Conservation (phyloP, 495 filamentous ascomycete species). For the Lichenothelia convexa region DNA sequence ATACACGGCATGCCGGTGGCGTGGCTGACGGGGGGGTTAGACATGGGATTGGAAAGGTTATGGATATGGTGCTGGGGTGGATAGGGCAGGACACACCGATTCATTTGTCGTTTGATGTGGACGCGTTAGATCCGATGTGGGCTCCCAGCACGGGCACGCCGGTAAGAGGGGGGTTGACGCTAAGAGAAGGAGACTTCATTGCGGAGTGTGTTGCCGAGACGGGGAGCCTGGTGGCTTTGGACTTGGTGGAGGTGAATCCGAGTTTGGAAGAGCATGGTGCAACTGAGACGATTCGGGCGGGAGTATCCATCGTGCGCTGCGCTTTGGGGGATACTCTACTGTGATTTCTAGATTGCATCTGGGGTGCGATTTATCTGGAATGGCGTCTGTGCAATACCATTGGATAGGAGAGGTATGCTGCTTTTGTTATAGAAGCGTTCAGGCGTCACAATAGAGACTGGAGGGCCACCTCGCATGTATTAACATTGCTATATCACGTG, state of each 20-base stretch:
- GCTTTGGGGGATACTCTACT: constrained; percentile 80
- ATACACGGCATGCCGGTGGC: background rate
- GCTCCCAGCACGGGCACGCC: constrained; percentile 93
- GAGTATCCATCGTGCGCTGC: constrained; percentile 79
- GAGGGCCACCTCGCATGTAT: no score
- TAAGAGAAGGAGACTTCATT: constrained; percentile 95
- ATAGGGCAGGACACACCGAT: constrained; percentile 89
- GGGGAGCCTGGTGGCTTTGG: constrained; percentile 76
- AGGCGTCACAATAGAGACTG: no score
- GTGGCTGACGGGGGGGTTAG: constrained; percentile 23
- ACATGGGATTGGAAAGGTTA: constrained; percentile 84
- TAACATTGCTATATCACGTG: no score
- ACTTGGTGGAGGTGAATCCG: constrained; percentile 94
- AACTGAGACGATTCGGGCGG: constrained; percentile 72
- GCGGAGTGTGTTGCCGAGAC: constrained; percentile 92
- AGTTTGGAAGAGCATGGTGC: constrained; percentile 60
- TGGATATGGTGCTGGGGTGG: constrained; percentile 92
- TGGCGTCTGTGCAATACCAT: no score
- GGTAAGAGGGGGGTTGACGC: constrained; percentile 83
- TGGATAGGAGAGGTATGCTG: no score
- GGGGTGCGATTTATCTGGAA: no score
- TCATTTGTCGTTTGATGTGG: constrained; percentile 93
- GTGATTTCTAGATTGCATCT: no score
- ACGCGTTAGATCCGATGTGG: constrained; percentile 89
- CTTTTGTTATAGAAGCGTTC: no score